Evolutionary conservation across 768 basidiomycete species (phyloP).

Genomic region (Terana coerulea): DNA sequence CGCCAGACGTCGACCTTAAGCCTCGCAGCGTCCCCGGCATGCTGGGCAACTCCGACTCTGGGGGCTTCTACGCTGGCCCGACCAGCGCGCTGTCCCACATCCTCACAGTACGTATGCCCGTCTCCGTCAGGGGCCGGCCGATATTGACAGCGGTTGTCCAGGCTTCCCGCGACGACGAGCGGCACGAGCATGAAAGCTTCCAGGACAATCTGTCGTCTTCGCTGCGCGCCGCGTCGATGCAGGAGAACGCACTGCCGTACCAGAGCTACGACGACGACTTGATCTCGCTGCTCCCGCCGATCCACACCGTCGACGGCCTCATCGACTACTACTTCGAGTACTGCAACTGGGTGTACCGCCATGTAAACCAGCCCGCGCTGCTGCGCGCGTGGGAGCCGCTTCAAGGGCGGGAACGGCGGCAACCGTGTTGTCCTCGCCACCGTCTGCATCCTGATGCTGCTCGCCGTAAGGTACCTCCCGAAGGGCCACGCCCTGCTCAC

Average conservation of each 20-base stretch:
- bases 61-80: constrained; percentile 76
- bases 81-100: constrained; percentile 74
- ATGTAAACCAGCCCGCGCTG: constrained; percentile 65
- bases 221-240: constrained; percentile 20
- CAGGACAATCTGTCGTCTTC: constrained; percentile 16
- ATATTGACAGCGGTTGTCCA: background rate
- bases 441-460: constrained; percentile 70
- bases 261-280: constrained; percentile 65
- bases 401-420: constrained; percentile 60
- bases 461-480: constrained; percentile 71
- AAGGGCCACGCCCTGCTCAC: constrained; percentile 58
- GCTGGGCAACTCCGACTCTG: constrained; percentile 59
- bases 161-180: constrained; percentile 18
- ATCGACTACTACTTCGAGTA: constrained; percentile 79
- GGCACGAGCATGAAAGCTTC: constrained; percentile 11
- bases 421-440: constrained; percentile 71
- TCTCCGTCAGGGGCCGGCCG: background rate
- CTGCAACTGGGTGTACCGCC: constrained; percentile 85
- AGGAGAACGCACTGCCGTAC: constrained; percentile 32
- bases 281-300: constrained; percentile 57
- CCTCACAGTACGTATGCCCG: constrained; percentile 43
- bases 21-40: constrained; percentile 51
- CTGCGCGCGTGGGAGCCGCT: constrained; percentile 64
- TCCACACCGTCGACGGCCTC: constrained; percentile 69
- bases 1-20: background rate